phyloP scores from a whole-genome alignment of 768 basidiomycete genomes.

The Xanthoconium stramineum region DNA sequence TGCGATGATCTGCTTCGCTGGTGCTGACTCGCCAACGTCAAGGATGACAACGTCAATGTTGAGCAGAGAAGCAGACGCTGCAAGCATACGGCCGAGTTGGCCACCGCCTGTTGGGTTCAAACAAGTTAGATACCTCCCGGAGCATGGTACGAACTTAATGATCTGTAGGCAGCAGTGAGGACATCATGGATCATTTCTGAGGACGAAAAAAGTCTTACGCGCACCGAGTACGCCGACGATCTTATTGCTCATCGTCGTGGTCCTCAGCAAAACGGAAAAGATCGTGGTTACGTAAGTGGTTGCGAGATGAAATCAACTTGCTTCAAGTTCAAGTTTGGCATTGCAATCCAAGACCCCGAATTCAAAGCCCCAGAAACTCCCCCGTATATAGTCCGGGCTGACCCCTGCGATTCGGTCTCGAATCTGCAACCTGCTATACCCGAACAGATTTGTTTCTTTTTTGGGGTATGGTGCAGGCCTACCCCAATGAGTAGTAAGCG shows the following conservation, averaged over 20 bases:
- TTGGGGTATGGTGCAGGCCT: no score
- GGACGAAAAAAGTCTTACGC: constrained; percentile 18
- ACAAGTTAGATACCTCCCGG: constrained; percentile 1
- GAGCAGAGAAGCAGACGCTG: constrained; percentile 81
- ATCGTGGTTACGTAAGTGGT: background rate
- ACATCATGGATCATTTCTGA: background rate
- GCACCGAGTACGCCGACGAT: constrained; percentile 29
- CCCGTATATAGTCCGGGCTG: no score
- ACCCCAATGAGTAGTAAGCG: no score
- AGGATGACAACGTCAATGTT: constrained; percentile 83
- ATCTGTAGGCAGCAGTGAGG: constrained; percentile 15
- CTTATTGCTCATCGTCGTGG: constrained; percentile 23
- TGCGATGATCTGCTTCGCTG: constrained; percentile 85
- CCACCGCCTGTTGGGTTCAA: constrained; percentile 68
- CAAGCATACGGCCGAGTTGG: constrained; percentile 97
- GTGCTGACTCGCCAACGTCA: constrained; percentile 73
- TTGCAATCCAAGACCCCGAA: no score
- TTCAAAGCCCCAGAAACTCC: no score
- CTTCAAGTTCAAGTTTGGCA: no score
- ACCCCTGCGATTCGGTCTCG: no score
- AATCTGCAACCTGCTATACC: no score
- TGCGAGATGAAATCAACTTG: no score
- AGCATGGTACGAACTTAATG: background rate
- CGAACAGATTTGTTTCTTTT: no score
- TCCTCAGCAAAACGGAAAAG: no score